phyloP scores from a whole-genome alignment of 768 basidiomycete genomes.

The Boletus rubroflammeus region DNA sequence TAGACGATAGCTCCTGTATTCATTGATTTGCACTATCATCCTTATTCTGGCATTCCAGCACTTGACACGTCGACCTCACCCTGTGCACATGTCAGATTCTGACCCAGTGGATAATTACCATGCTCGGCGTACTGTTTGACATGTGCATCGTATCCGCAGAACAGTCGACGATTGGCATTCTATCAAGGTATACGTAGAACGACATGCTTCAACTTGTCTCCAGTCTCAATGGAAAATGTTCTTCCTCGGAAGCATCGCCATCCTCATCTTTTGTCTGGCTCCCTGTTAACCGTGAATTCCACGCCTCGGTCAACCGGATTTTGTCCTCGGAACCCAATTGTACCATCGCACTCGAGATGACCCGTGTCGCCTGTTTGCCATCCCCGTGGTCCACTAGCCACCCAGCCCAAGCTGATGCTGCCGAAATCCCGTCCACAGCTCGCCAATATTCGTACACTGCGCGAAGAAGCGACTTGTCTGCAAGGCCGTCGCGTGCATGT shows the following conservation, averaged over 20 bases:
- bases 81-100: not conserved
- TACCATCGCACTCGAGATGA: slow-evolving; percentile 34
- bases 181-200: not conserved
- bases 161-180: not conserved
- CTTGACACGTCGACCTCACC: not conserved
- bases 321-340: slow-evolving; percentile 28
- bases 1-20: slow-evolving; percentile 39
- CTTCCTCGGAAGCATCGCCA: slow-evolving; percentile 8
- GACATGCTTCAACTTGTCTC: slow-evolving; percentile 8
- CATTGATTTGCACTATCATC: slow-evolving; percentile 11
- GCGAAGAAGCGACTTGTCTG: slow-evolving; percentile 18
- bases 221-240: slow-evolving; percentile 12
- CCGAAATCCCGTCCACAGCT: slow-evolving; percentile 33
- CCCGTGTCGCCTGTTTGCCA: slow-evolving; percentile 39
- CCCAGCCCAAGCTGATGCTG: slow-evolving; percentile 42
- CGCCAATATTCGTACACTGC: slow-evolving; percentile 44
- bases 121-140: not conserved
- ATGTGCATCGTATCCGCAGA: not conserved
- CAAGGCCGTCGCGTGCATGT: slow-evolving; percentile 12
- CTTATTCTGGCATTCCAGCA: slow-evolving; percentile 11
- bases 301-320: slow-evolving; percentile 35
- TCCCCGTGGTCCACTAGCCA: slow-evolving; percentile 44
- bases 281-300: slow-evolving; percentile 26
- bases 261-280: slow-evolving; percentile 10
- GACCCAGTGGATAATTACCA: not conserved